Percentiles rank a stretch among this genome's conserved stretches.
phyloP scores from a whole-genome alignment of 2,329 filamentous ascomycete genomes.

The Fusarium nygamai region DNA sequence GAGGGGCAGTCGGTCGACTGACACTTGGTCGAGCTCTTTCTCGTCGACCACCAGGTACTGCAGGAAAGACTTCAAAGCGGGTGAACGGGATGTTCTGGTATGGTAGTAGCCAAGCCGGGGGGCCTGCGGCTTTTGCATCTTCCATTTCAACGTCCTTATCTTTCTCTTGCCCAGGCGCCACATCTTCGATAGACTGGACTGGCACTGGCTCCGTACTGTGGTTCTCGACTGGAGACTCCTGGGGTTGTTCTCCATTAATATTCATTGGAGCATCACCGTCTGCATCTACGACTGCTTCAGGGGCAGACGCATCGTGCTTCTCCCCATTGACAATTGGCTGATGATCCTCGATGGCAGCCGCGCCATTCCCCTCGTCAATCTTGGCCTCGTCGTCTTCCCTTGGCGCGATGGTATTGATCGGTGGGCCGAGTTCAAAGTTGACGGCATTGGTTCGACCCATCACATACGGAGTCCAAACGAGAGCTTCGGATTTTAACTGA shows the following conservation, averaged over 20 bases:
- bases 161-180: slow-evolving; percentile 47
- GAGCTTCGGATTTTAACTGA: slow-evolving; percentile 78
- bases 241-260: neutral
- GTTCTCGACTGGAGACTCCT: slow-evolving; percentile 25
- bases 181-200: slow-evolving; percentile 46
- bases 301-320: slow-evolving; percentile 10
- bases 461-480: slow-evolving; percentile 96
- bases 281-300: neutral
- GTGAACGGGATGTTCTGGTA: slow-evolving; percentile 72
- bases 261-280: neutral
- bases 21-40: slow-evolving; percentile 56
- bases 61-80: slow-evolving; percentile 83
- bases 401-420: slow-evolving; percentile 86
- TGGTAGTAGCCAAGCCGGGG: slow-evolving; percentile 55
- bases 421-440: slow-evolving; percentile 83
- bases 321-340: slow-evolving; percentile 42
- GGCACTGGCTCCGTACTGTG: slow-evolving; percentile 42
- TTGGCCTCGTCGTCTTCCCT: slow-evolving; percentile 76
- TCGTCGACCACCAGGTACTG: slow-evolving; percentile 62
- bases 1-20: slow-evolving; percentile 50
- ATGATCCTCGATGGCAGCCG: slow-evolving; percentile 25
- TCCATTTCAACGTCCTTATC: slow-evolving; percentile 43
- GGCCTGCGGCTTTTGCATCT: slow-evolving; percentile 42
- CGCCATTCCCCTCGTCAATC: slow-evolving; percentile 47
- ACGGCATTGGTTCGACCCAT: slow-evolving; percentile 89